phyloP scores from a whole-genome alignment of 1,284 basidiomycete species.

The Ustilago shanxiensis region DNA sequence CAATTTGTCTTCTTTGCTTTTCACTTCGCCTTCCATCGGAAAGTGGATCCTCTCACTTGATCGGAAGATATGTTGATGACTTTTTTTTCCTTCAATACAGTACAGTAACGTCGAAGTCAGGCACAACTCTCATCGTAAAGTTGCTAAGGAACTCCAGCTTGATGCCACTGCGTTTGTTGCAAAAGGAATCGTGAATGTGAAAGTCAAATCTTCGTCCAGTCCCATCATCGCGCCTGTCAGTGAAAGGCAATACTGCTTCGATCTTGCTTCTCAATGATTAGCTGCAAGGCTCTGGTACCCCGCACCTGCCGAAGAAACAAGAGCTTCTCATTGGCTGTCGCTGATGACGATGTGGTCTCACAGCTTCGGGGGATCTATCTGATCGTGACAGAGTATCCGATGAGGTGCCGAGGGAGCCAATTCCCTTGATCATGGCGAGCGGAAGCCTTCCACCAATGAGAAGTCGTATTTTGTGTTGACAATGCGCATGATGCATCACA shows the following conservation, averaged over 20 bases:
- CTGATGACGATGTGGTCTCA: not conserved
- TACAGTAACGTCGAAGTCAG: too few species aligned
- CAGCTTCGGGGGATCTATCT: not conserved
- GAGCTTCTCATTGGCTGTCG: constrained; percentile 17
- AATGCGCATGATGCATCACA: not conserved
- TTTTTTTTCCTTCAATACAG: too few species aligned
- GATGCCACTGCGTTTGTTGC: not conserved
- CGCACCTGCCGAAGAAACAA: not conserved
- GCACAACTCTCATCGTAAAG: not conserved
- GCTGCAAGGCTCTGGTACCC: constrained; percentile 1
- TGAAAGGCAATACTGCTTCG: not conserved
- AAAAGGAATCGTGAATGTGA: not conserved
- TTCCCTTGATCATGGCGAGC: not conserved
- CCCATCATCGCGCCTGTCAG: not conserved
- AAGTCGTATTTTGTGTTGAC: not conserved
- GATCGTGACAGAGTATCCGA: not conserved
- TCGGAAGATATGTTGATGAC: not conserved
- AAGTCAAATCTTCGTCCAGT: too few species aligned
- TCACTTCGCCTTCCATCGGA: not conserved
- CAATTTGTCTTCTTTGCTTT: not conserved
- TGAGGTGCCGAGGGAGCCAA: not conserved
- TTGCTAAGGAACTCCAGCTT: not conserved
- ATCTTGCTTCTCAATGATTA: constrained; percentile 10
- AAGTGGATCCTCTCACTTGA: not conserved
- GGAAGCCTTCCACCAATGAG: not conserved